Percentiles rank a stretch among this genome's conserved stretches.
phyloP scores from a whole-genome alignment of 345 rosid genomes.

The Trapa incisa region DNA sequence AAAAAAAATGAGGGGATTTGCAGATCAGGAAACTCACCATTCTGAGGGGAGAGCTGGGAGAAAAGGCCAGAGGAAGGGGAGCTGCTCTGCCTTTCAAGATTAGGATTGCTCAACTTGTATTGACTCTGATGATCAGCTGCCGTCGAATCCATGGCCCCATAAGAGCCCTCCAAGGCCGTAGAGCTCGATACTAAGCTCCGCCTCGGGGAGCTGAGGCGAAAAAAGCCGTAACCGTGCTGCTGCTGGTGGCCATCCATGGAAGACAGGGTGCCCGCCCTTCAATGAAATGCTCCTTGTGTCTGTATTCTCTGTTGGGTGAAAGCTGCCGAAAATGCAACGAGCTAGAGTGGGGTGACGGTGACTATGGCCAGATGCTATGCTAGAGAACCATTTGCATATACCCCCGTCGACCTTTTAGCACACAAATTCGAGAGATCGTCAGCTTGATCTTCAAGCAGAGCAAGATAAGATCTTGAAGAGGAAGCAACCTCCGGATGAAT shows the following conservation, averaged over 20 bases:
- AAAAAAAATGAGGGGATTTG: too few species aligned
- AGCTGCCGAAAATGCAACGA: background rate
- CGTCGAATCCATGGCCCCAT: constrained; percentile 22
- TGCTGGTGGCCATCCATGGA: constrained; percentile 51
- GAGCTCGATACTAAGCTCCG: constrained; percentile 29
- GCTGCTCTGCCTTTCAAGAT: constrained; percentile 59
- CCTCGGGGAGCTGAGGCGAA: constrained; percentile 77
- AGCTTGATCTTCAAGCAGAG: constrained; percentile 58
- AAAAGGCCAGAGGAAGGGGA: constrained; percentile 72
- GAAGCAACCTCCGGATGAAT: constrained; percentile 37
- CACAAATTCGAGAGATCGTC: constrained; percentile 8
- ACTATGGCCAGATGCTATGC: constrained; percentile 1
- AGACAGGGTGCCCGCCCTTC: background rate
- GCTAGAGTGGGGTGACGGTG: background rate
- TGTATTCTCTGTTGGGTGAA: constrained; percentile 2
- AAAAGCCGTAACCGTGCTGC: constrained; percentile 49
- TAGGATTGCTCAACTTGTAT: constrained; percentile 31
- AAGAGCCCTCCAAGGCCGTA: constrained; percentile 39
- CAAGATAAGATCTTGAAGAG: constrained; percentile 63
- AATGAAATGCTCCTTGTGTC: background rate
- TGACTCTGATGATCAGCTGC: constrained; percentile 23
- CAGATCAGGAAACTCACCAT: constrained; percentile 32
- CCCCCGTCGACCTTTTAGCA: background rate
- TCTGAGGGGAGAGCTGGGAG: constrained; percentile 37
- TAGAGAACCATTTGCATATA: constrained; percentile 3